Base-by-base conservation (phyloP, 257 asterid species). In the Solanum chilense region DNA sequence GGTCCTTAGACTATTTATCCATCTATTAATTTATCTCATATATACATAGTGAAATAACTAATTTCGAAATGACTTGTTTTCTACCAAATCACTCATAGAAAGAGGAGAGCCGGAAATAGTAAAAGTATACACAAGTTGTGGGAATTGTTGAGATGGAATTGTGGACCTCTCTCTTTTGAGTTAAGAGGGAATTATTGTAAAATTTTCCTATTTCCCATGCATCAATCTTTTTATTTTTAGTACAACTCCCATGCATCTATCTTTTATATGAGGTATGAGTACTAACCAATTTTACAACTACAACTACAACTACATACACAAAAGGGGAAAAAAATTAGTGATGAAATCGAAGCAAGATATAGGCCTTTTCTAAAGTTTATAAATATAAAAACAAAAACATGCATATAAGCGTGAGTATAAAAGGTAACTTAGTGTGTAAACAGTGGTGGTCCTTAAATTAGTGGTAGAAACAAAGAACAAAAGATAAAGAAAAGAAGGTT, bases 391-490 rank as follows among this genome's bases (percentile, higher is more conserved):
- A 41, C 7, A 39, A 47, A 90, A 83, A 44, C 84, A 86, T 81
- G 64, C 83, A 12, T 69, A 84, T 87, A 89, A 93, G 94, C 95
- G 93, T 93, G 97, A 92, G 86, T 44, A 20, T 11, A 76, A 90
- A 92, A 83, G 89, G 91, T 39, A 44, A 85, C 90, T 89, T 84
- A 89, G 87, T 90, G 85, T 84, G 90, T 86, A 92, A 92, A 91
- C 84, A 90, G 93, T 92, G 97, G 97, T 93, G 97, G 97, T 94
- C 97, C 94, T 77, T 73, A 27, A 80, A 74, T 85, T 89, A 75
- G 91, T 87, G 90, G 90, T 80, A 85, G 87, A 71, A 90, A 78
- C 84, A 78, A 78, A 15, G 74, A 69, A 60, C 85, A 85, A 88
- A 90, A 90, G 45, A 27, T 77, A 91, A 84, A 87, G 78, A 33